phyloP scores from a whole-genome alignment of 768 basidiomycete species.

The Xanthoconium stramineum region DNA sequence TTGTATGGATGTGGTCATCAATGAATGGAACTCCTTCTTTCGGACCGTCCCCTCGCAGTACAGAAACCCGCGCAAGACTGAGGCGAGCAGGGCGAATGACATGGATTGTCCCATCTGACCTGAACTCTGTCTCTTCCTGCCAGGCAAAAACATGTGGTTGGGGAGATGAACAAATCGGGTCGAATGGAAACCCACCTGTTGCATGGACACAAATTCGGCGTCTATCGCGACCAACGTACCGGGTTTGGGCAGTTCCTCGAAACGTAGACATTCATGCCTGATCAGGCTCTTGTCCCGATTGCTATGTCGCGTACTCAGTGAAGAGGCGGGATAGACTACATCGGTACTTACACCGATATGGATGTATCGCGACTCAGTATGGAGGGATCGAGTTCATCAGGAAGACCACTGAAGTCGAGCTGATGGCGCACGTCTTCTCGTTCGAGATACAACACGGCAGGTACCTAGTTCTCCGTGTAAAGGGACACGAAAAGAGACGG shows the following conservation, averaged over 20 bases:
- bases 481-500: neutral
- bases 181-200: conserved; percentile 54
- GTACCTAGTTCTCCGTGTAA: conserved; percentile 50
- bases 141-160: neutral
- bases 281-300: conserved; percentile 71
- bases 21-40: conserved; percentile 89
- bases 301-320: conserved; percentile 36
- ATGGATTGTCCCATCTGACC: conserved; percentile 92
- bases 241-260: conserved; percentile 76
- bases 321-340: neutral
- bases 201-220: conserved; percentile 96
- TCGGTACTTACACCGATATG: conserved; percentile 65
- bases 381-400: conserved; percentile 62
- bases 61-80: conserved; percentile 92
- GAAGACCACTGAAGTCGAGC: conserved; percentile 65
- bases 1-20: conserved; percentile 97
- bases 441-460: conserved; percentile 89
- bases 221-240: conserved; percentile 94
- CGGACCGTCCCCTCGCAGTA: conserved; percentile 79
- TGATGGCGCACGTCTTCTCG: conserved; percentile 55
- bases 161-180: neutral
- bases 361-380: conserved; percentile 86
- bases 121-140: conserved; percentile 92
- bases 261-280: conserved; percentile 71
- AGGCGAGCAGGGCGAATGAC: conserved; percentile 88